A percentile compares a stretch with the other conserved stretches of the same genome.
phyloP scores from a whole-genome alignment of 2,329 filamentous ascomycete genomes.

The Phyllosticta citribraziliensis region DNA sequence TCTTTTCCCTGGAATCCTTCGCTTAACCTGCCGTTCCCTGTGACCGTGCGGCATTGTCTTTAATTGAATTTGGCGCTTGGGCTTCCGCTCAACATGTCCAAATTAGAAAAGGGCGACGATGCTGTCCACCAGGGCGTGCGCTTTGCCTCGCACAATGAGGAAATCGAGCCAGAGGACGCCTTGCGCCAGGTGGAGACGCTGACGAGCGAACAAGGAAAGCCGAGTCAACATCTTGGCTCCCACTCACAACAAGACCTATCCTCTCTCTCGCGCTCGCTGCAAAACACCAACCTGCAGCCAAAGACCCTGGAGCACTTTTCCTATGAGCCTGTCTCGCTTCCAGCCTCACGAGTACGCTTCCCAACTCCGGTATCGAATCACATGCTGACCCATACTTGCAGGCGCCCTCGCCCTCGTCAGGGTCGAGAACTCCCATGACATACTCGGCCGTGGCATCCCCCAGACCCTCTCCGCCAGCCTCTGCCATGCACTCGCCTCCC shows the following conservation, averaged over 20 bases:
- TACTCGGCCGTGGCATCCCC: constrained; percentile 48
- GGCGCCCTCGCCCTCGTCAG: constrained; percentile 39
- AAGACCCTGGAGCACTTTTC: constrained; percentile 75
- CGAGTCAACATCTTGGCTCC: constrained; percentile 25
- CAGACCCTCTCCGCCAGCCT: constrained; percentile 54
- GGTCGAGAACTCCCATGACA: constrained; percentile 42
- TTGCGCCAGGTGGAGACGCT: constrained; percentile 24
- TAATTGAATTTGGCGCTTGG: neutral
- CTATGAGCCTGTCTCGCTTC: constrained; percentile 85
- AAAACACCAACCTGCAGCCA: constrained; percentile 68
- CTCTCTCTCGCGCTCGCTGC: constrained; percentile 61
- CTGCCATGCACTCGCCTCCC: constrained; percentile 75
- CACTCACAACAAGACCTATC: constrained; percentile 55
- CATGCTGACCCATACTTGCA: constrained; percentile 22
- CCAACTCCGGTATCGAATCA: constrained; percentile 6
- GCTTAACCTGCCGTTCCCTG: neutral
- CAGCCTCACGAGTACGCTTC: constrained; percentile 64
- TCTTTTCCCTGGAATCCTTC: neutral
- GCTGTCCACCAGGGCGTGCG: constrained; percentile 25
- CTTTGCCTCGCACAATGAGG: constrained; percentile 30
- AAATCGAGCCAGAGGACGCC: constrained; percentile 27
- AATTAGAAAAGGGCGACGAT: constrained; percentile 3
- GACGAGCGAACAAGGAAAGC: constrained; percentile 16
- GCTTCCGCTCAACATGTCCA: constrained; percentile 8
- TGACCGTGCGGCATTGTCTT: neutral